Evolutionary conservation across 2,329 filamentous ascomycete genomes (phyloP).

Genomic region (Lomentospora prolificans): DNA sequence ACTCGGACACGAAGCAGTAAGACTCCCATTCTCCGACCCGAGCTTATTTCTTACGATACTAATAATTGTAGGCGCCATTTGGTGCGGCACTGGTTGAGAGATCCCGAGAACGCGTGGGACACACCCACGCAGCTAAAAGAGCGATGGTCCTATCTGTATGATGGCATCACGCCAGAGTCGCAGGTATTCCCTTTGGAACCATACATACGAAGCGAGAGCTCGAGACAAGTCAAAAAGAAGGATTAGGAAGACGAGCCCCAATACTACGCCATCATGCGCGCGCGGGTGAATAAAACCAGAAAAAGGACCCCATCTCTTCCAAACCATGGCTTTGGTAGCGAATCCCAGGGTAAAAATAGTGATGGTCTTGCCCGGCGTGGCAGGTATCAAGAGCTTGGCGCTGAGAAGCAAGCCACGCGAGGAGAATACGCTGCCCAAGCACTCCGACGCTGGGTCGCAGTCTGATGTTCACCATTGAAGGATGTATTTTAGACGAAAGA

Average conservation of each 20-base stretch:
- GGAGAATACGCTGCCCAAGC: too few relatives aligned
- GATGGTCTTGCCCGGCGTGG: neutral
- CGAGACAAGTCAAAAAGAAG: neutral
- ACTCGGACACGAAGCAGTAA: conserved; percentile 33
- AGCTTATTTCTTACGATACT: neutral
- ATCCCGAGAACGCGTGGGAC: conserved; percentile 38
- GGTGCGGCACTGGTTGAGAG: conserved; percentile 39
- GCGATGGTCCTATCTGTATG: conserved; percentile 44
- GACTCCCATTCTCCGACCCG: neutral
- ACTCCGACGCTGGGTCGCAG: too few relatives aligned
- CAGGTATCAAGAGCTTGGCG: neutral
- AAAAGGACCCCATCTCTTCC: conserved; percentile 2
- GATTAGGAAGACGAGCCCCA: neutral
- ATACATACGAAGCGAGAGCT: conserved; percentile 10
- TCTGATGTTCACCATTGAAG: too few relatives aligned
- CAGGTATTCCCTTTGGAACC: conserved; percentile 49
- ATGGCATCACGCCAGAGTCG: conserved; percentile 37
- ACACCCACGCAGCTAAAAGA: conserved; percentile 31
- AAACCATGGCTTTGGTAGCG: neutral
- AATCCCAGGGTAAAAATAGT: neutral
- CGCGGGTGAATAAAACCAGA: too few relatives aligned
- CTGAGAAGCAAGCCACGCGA: too few relatives aligned
- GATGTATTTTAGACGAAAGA: too few relatives aligned
- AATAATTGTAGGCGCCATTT: conserved; percentile 24
- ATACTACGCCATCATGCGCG: neutral